Evolutionary conservation across 495 filamentous ascomycete genomes (phyloP).

Genomic region (Jackrogersella multiformis): DNA sequence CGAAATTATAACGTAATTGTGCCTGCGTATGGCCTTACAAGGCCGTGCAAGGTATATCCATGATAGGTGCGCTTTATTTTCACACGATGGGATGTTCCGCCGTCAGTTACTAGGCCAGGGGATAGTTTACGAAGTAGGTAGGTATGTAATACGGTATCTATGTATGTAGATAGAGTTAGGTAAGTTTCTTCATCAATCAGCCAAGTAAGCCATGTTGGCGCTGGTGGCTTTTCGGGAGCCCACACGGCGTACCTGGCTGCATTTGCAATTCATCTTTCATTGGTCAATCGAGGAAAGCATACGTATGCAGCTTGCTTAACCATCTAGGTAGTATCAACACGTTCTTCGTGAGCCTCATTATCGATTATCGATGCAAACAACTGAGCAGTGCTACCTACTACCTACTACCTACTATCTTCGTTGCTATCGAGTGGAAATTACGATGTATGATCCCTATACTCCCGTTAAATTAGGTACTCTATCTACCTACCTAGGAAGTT

Average conservation of each 20-base stretch:
- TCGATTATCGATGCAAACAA: background rate
- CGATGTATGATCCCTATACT: background rate
- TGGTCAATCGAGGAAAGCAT: constrained; percentile 16
- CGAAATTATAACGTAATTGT: background rate
- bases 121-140: too few species aligned
- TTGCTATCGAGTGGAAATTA: background rate
- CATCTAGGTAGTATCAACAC: background rate
- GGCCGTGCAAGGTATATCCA: constrained; percentile 26
- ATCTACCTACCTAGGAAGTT: too few species aligned
- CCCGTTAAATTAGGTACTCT: background rate
- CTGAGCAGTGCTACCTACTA: background rate
- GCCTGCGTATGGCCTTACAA: constrained; percentile 14
- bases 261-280: background rate
- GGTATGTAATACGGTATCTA: too few species aligned
- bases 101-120: background rate
- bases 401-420: too few species aligned
- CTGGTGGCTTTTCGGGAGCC: constrained; percentile 20
- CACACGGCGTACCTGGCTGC: background rate
- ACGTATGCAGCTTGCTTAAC: constrained; percentile 20
- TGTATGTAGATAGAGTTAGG: too few species aligned
- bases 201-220: constrained; percentile 7
- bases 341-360: constrained; percentile 19
- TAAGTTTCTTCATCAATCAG: constrained; percentile 16
- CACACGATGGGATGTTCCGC: constrained; percentile 16
- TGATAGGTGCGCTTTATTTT: constrained; percentile 2